Evolutionary conservation across 192 early-diverging fungal species (phyloP).

Genomic region (Phycomyces blakesleeanus): DNA sequence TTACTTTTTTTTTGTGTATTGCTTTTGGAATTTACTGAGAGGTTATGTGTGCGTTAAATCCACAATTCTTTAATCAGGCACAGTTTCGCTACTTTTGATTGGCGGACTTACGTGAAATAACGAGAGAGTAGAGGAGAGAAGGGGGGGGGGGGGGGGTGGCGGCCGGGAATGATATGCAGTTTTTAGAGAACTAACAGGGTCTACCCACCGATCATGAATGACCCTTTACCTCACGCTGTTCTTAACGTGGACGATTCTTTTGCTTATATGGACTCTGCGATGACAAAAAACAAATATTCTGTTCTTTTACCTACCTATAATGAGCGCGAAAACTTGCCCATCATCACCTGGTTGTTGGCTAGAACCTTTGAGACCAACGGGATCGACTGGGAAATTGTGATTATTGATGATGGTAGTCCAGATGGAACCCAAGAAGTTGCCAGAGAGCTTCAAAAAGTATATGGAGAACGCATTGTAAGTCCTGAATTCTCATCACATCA

Average conservation of each 20-base stretch:
- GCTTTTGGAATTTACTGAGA: too few relatives aligned
- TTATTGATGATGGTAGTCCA: constrained; percentile 94
- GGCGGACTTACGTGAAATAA: too few relatives aligned
- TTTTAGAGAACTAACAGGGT: too few relatives aligned
- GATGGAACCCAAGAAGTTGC: constrained; percentile 95
- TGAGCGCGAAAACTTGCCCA: constrained; percentile 94
- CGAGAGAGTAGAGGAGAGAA: too few relatives aligned
- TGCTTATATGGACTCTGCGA: constrained; percentile 1
- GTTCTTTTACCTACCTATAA: constrained; percentile 98
- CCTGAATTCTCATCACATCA: not conserved
- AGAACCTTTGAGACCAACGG: constrained; percentile 81
- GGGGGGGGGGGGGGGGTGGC: too few relatives aligned
- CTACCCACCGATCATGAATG: not conserved
- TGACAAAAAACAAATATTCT: constrained; percentile 69
- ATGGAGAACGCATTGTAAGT: constrained; percentile 84
- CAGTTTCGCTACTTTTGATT: too few relatives aligned
- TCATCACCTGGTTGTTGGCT: constrained; percentile 88
- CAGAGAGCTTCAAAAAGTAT: constrained; percentile 78
- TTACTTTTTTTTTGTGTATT: too few relatives aligned
- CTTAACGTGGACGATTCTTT: constrained; percentile 25
- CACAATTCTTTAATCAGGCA: too few relatives aligned
- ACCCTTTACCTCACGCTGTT: constrained; percentile 20
- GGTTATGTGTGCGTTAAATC: too few relatives aligned
- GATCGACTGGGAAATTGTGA: constrained; percentile 94
- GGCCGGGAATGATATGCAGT: too few relatives aligned